These are phyloP conservation scores for Pleurotus giganteus DNA, from an alignment of 768 basidiomycete genomes.

Conservation along the genomic window DNA sequence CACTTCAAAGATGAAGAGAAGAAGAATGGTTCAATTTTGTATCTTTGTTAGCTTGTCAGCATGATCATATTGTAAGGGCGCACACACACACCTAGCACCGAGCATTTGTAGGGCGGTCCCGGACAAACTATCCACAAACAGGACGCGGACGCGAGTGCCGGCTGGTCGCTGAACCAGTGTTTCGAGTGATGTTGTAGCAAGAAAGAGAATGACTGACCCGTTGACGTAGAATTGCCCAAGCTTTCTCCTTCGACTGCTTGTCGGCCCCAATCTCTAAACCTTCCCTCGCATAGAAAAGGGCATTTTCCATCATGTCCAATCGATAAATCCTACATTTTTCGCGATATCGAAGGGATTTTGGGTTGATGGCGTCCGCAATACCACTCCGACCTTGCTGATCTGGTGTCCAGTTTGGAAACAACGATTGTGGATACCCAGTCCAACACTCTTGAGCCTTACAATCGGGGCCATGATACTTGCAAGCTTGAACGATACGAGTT, in stretches of 20 bases:
- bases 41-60: conserved; percentile 28
- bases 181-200: neutral
- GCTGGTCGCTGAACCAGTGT: conserved; percentile 25
- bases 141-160: conserved; percentile 41
- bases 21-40: conserved; percentile 64
- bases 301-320: conserved; percentile 38
- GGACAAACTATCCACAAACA: conserved; percentile 54
- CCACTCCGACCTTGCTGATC: conserved; percentile 40
- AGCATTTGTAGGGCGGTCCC: conserved; percentile 59
- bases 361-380: conserved; percentile 28
- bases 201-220: conserved; percentile 23
- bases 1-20: conserved; percentile 64
- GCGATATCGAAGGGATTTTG: neutral
- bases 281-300: conserved; percentile 22
- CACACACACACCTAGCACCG: conserved; percentile 45
- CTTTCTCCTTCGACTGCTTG: conserved; percentile 18
- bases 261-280: conserved; percentile 16
- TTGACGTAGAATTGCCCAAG: conserved; percentile 33
- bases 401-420: conserved; percentile 56
- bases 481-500: neutral
- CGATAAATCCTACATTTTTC: conserved; percentile 31
- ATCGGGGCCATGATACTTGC: neutral
- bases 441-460: conserved; percentile 18
- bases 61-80: neutral
- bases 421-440: conserved; percentile 47